Evolutionary conservation across 2,329 filamentous ascomycete species (phyloP).

Genomic region (Aureobasidium sp.): DNA sequence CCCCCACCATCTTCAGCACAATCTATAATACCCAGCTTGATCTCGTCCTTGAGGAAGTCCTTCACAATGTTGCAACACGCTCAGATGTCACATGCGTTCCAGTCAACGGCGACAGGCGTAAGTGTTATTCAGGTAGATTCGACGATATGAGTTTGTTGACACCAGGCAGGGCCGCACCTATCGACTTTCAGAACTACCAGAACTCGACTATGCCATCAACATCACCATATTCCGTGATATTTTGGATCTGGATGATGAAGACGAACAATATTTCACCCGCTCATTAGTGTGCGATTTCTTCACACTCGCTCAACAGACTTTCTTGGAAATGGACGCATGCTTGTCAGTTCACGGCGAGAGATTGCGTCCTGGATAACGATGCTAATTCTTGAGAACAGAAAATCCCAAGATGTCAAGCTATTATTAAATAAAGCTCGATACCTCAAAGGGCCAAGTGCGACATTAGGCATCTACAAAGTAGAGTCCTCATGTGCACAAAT

Average conservation of each 20-base stretch:
- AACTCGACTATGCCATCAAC: conserved; percentile 7
- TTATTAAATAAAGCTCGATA: conserved; percentile 4
- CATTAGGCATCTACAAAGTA: conserved; percentile 11
- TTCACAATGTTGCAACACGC: conserved; percentile 11
- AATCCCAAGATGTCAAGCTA: conserved; percentile 1
- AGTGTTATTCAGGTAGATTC: neutral
- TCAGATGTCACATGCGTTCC: conserved; percentile 3
- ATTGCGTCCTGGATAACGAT: no score
- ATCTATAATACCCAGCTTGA: neutral
- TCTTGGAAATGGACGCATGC: conserved; percentile 9
- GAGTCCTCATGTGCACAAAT: neutral
- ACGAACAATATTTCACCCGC: conserved; percentile 11
- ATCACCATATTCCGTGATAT: neutral
- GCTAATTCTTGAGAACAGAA: neutral
- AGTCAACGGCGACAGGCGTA: neutral
- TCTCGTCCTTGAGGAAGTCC: neutral
- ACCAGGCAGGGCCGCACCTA: conserved; percentile 5
- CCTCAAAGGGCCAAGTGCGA: conserved; percentile 6
- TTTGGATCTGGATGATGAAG: conserved; percentile 9
- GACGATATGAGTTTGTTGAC: neutral
- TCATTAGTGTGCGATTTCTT: conserved; percentile 12
- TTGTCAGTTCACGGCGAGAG: neutral
- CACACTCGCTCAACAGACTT: neutral
- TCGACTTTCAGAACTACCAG: conserved; percentile 5
- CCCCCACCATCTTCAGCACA: neutral